Conservation (phyloP, 2,329 filamentous ascomycete genomes). For the Ampelomyces quisqualis region DNA sequence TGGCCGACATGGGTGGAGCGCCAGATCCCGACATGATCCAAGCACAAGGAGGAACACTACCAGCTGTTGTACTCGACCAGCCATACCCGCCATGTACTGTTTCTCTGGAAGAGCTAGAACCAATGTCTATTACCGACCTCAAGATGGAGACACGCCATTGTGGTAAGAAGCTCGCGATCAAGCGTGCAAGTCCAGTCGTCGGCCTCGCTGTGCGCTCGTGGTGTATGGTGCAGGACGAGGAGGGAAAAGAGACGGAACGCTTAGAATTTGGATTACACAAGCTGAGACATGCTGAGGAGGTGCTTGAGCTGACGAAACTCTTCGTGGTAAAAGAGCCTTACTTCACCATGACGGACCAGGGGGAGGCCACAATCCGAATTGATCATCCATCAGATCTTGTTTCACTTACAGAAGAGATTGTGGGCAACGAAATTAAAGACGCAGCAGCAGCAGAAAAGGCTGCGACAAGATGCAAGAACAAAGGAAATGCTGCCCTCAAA, state of each 20-base stretch:
- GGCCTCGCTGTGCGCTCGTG: conserved; percentile 35
- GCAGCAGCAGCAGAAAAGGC: conserved; percentile 33
- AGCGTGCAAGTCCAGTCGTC: conserved; percentile 33
- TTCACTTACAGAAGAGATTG: conserved; percentile 41
- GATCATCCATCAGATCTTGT: conserved; percentile 57
- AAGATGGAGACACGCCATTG: conserved; percentile 46
- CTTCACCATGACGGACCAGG: conserved; percentile 48
- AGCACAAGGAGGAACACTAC: conserved; percentile 21
- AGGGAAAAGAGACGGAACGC: conserved; percentile 43
- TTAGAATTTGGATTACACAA: conserved; percentile 31
- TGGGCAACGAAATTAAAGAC: conserved; percentile 27
- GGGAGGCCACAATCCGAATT: conserved; percentile 51
- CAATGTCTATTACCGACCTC: conserved; percentile 40
- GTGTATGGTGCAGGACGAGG: conserved; percentile 37
- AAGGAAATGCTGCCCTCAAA: conserved; percentile 38
- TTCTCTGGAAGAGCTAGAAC: conserved; percentile 16
- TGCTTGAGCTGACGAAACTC: conserved; percentile 39
- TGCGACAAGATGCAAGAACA: conserved; percentile 32
- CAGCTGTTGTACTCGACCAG: conserved; percentile 24
- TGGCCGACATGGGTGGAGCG: conserved; percentile 34
- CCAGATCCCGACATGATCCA: conserved; percentile 23
- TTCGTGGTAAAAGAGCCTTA: conserved; percentile 58
- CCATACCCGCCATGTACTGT: conserved; percentile 27
- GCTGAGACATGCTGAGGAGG: conserved; percentile 31
- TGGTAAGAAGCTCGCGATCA: conserved; percentile 40